Evolutionary conservation across 2,329 filamentous ascomycete genomes (phyloP).

Genomic region (Dactylellina drechsleri): DNA sequence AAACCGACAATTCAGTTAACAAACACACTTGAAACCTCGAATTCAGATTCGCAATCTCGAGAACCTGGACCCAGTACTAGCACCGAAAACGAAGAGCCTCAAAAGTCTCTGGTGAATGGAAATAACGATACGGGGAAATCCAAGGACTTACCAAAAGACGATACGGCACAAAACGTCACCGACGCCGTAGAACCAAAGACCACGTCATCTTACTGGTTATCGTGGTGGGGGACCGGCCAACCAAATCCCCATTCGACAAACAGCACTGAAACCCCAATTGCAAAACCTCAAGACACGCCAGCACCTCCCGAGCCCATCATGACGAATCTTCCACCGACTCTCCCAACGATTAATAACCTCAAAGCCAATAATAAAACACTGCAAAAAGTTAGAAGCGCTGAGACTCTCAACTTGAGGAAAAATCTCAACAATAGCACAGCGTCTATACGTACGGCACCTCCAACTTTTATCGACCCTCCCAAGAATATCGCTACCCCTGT

Average conservation of each 20-base stretch:
- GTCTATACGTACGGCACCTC: conserved; percentile 43
- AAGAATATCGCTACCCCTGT: conserved; percentile 2
- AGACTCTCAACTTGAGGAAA: conserved; percentile 31
- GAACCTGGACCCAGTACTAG: not conserved
- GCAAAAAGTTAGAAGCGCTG: conserved; percentile 47
- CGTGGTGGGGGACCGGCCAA: conserved; percentile 46
- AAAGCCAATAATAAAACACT: conserved; percentile 34
- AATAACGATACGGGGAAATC: conserved; percentile 1
- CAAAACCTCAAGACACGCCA: conserved; percentile 9
- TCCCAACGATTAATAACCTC: conserved; percentile 43
- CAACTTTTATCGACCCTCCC: conserved; percentile 28
- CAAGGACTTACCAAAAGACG: not conserved
- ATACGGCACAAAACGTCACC: not conserved
- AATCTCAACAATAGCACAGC: conserved; percentile 32
- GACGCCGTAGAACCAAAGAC: conserved; percentile 32
- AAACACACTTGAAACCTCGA: conserved; percentile 12
- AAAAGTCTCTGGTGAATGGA: conserved; percentile 21
- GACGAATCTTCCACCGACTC: conserved; percentile 23
- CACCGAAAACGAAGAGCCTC: conserved; percentile 16
- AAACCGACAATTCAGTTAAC: conserved; percentile 52
- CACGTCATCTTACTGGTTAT: conserved; percentile 38
- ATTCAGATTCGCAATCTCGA: conserved; percentile 1
- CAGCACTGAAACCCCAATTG: not conserved
- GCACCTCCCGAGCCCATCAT: conserved; percentile 2
- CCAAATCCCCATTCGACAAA: conserved; percentile 19